phyloP scores from a whole-genome alignment of 108 stramenopile genomes.

The Skeletonema tropicum region DNA sequence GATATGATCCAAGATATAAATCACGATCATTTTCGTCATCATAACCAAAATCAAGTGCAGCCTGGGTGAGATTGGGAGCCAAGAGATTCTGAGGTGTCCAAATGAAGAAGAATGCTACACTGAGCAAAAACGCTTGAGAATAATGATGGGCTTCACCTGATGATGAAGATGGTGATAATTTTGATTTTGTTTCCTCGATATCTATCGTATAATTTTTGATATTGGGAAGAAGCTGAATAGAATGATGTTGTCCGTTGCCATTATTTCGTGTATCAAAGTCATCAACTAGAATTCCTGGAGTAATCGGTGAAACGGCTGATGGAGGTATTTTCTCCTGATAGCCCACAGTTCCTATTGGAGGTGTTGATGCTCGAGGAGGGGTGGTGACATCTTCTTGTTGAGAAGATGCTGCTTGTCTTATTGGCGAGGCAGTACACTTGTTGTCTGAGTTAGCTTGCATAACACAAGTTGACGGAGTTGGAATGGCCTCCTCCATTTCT shows the following conservation, averaged over 20 bases:
- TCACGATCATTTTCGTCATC: slow-evolving; percentile 53
- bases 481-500: not conserved
- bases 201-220: slow-evolving; percentile 3
- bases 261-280: not conserved
- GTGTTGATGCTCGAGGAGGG: not conserved
- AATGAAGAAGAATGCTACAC: slow-evolving; percentile 65
- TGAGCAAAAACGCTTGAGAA: slow-evolving; percentile 65
- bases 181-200: not conserved
- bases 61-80: slow-evolving; percentile 76
- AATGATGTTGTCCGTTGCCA: not conserved
- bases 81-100: slow-evolving; percentile 75
- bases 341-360: not conserved
- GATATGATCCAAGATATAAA: slow-evolving; percentile 66
- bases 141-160: slow-evolving; percentile 53
- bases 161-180: not conserved
- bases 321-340: not conserved
- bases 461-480: not conserved
- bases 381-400: not conserved
- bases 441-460: not conserved
- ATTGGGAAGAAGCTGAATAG: not conserved
- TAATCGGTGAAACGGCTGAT: not conserved
- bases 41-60: slow-evolving; percentile 56
- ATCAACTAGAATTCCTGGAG: not conserved
- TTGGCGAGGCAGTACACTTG: not conserved
- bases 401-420: not conserved